These are phyloP conservation scores for Pyrenula aspistea DNA, from an alignment of 495 filamentous ascomycete genomes.

Conservation along the genomic window DNA sequence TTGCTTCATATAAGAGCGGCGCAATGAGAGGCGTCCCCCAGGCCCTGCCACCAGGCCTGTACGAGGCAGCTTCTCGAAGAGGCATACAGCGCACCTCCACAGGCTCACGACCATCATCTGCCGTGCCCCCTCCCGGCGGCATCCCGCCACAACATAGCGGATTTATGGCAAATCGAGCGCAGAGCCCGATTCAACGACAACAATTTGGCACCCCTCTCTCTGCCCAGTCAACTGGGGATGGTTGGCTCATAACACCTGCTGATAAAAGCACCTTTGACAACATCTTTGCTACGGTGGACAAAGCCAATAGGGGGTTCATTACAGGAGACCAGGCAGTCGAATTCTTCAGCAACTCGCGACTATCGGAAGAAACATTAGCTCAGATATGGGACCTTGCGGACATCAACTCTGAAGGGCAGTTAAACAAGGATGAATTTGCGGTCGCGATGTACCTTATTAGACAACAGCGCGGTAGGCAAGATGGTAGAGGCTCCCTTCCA, in stretches of 20 bases:
- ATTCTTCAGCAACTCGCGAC: constrained; percentile 84
- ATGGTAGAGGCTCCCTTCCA: constrained; percentile 47
- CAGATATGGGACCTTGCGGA: constrained; percentile 96
- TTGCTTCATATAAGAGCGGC: constrained; percentile 81
- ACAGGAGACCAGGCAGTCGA: constrained; percentile 90
- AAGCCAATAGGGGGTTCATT: constrained; percentile 63
- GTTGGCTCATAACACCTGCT: constrained; percentile 70
- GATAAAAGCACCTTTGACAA: constrained; percentile 82
- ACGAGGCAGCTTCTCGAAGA: constrained; percentile 78
- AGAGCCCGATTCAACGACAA: constrained; percentile 57
- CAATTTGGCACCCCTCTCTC: constrained; percentile 41
- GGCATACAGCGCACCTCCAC: constrained; percentile 34
- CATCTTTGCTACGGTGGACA: constrained; percentile 74
- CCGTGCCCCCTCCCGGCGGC: constrained; percentile 37
- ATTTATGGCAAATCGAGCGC: constrained; percentile 42
- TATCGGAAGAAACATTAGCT: constrained; percentile 84
- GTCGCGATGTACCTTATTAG: constrained; percentile 96
- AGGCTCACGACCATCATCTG: constrained; percentile 26
- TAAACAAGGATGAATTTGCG: constrained; percentile 84
- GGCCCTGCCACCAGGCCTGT: constrained; percentile 73
- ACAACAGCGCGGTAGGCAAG: constrained; percentile 65
- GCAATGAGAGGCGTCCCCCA: constrained; percentile 66
- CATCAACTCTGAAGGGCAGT: constrained; percentile 76
- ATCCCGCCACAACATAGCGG: constrained; percentile 69
- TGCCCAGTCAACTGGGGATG: constrained; percentile 53